Percentiles rank a stretch among this genome's conserved stretches.
phyloP scores from a whole-genome alignment of 495 filamentous ascomycete genomes.

The Penicillium paradoxum region DNA sequence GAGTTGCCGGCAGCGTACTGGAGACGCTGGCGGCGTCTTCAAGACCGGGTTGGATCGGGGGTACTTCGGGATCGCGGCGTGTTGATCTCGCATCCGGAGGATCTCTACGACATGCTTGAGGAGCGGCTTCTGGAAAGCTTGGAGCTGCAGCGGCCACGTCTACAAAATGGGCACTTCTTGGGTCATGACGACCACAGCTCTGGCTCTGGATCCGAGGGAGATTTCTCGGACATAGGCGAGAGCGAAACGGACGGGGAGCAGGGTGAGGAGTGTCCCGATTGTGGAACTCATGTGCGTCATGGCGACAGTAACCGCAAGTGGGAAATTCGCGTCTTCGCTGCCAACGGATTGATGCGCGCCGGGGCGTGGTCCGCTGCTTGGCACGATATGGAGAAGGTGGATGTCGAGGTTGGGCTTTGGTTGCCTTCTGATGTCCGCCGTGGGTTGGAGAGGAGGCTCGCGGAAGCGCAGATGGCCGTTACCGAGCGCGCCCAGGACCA shows the following conservation, averaged over 20 bases:
- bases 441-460: constrained; percentile 40
- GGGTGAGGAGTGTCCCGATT: constrained; percentile 55
- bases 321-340: constrained; percentile 84
- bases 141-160: constrained; percentile 65
- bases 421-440: constrained; percentile 50
- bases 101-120: constrained; percentile 87
- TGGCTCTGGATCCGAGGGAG: constrained; percentile 33
- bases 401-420: constrained; percentile 82
- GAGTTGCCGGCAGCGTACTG: constrained; percentile 55
- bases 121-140: constrained; percentile 86
- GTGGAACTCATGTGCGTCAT: constrained; percentile 49
- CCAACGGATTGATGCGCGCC: constrained; percentile 86
- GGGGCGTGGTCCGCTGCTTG: constrained; percentile 92
- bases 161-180: constrained; percentile 74
- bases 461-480: constrained; percentile 19
- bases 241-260: constrained; percentile 36
- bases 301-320: constrained; percentile 55
- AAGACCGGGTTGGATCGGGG: constrained; percentile 68
- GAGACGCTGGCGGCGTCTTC: constrained; percentile 68
- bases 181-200: constrained; percentile 31
- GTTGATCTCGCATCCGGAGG: constrained; percentile 80
- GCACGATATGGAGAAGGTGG: constrained; percentile 96
- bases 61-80: constrained; percentile 75
- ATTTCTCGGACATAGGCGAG: constrained; percentile 24
- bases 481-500: constrained; percentile 2